Conservation (phyloP, 2,329 filamentous ascomycete species). For the Cordyceps cicadae region DNA sequence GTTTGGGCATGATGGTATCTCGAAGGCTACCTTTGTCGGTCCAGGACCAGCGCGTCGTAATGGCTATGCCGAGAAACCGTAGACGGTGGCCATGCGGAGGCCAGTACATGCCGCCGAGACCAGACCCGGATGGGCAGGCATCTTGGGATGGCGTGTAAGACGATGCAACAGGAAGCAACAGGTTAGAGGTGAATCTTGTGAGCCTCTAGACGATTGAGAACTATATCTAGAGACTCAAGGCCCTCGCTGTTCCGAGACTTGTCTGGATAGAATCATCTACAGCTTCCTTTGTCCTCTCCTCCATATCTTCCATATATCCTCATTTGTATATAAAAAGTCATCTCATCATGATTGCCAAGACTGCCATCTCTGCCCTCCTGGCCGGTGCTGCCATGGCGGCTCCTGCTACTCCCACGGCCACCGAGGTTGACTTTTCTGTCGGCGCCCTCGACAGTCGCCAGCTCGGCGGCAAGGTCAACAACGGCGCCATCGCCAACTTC, state of each 20-base stretch:
- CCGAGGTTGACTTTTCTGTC: slow-evolving; percentile 1
- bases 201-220: fast-evolving
- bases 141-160: background rate
- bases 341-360: slow-evolving; percentile 7
- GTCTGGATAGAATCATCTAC: background rate
- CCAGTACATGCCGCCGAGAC: background rate
- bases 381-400: slow-evolving; percentile 1
- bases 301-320: background rate
- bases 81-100: background rate
- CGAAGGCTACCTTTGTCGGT: background rate
- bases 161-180: background rate
- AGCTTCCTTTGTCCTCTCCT: background rate
- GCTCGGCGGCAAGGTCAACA: slow-evolving; percentile 7
- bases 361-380: slow-evolving; percentile 3
- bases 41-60: background rate
- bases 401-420: background rate
- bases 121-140: background rate
- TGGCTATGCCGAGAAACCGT: background rate
- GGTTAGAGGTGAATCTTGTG: background rate
- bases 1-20: background rate
- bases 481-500: slow-evolving; percentile 10
- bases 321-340: background rate
- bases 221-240: background rate
- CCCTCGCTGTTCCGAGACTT: background rate
- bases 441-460: slow-evolving; percentile 8